A percentile compares a stretch with the other conserved stretches of the same genome.
Evolutionary conservation across 192 early-diverging fungal species (phyloP).

Genomic region (Jimgerdemannia lactiflua): DNA sequence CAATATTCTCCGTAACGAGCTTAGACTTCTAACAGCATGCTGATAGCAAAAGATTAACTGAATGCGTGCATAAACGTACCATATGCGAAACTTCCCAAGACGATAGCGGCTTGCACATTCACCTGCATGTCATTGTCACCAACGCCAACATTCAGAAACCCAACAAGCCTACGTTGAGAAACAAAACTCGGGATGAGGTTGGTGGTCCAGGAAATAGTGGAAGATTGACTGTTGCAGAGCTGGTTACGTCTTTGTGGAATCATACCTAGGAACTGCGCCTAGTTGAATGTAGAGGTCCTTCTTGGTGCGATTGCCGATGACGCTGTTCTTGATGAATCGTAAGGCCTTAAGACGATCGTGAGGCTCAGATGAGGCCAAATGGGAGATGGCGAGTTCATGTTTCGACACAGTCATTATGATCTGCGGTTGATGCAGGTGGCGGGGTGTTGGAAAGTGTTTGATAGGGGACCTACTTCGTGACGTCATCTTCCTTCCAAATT

Average conservation of each 20-base stretch:
- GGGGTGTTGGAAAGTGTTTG: neutral
- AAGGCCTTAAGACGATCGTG: constrained; percentile 46
- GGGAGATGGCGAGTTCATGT: constrained; percentile 49
- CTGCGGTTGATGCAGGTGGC: neutral
- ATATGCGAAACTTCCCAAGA: constrained; percentile 68
- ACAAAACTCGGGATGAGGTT: neutral
- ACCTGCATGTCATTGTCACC: constrained; percentile 31
- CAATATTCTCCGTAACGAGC: too few species aligned
- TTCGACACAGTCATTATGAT: constrained; percentile 46
- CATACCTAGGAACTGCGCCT: constrained; percentile 58
- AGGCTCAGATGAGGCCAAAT: constrained; percentile 40
- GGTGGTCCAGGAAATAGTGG: neutral
- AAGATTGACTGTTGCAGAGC: neutral
- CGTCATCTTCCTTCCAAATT: too few species aligned
- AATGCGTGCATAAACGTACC: constrained; percentile 28
- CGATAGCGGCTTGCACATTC: constrained; percentile 61
- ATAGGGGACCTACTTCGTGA: neutral
- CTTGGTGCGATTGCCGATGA: constrained; percentile 81
- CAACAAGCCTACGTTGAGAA: constrained; percentile 44
- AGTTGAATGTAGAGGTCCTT: constrained; percentile 70
- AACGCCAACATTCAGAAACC: constrained; percentile 42
- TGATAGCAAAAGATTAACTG: too few species aligned
- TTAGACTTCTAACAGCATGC: too few species aligned
- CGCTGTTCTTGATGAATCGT: constrained; percentile 78
- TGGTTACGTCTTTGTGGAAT: neutral